Evolutionary conservation across 2,329 filamentous ascomycete genomes (phyloP), one percentile per base, ranked within the genome.

Genomic region (Stachybotrys chartarum): DNA sequence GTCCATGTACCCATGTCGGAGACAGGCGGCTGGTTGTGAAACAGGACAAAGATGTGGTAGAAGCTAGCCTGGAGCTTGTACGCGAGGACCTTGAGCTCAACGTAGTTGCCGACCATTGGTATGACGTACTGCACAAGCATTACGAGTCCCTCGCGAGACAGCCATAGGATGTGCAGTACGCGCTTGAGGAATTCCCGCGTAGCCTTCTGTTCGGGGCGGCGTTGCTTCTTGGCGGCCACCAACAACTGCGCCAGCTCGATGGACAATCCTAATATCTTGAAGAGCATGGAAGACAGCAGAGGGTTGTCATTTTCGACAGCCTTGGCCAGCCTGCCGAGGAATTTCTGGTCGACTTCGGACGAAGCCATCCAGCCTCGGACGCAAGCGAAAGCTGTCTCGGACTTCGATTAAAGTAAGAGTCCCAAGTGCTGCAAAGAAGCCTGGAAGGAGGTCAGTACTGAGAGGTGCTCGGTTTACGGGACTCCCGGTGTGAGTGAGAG

Each of bases 281-380:
- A 97, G 50, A 99, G 82, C 69, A 90, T 91, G 18, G 82, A 82
- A 7, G 89, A 89, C 50, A 97, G 82, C 17, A 92, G 79, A 4
- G 89, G 86, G 66, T 93, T 94, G 63, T 90, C 86, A 57, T 82
- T 76, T 67, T 87, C 85, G 63, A 91, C 91, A 58, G 85, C 81
- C 72, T 86, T 88, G 69, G 94, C 93, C 69, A 96, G 86, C 68
- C 85, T 87, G 74, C 91, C 91, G 66, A 99, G 81, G 74, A 95
- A 96, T 76, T 97, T 99, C 76, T 96, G 92, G 72, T 99, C 94
- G 59, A 97, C 91, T 75, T 96, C 91, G 58, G 91, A 94, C 69
- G 92, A 94, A 75, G 94, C 94, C 94, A 97, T 99, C 59, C 68
- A 67, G 65, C 51, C 55, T 45, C 8, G 4, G n/a, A 42, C 32